phyloP scores from a whole-genome alignment of 139 green algal genomes.

The Diplosphaera chodatii region DNA sequence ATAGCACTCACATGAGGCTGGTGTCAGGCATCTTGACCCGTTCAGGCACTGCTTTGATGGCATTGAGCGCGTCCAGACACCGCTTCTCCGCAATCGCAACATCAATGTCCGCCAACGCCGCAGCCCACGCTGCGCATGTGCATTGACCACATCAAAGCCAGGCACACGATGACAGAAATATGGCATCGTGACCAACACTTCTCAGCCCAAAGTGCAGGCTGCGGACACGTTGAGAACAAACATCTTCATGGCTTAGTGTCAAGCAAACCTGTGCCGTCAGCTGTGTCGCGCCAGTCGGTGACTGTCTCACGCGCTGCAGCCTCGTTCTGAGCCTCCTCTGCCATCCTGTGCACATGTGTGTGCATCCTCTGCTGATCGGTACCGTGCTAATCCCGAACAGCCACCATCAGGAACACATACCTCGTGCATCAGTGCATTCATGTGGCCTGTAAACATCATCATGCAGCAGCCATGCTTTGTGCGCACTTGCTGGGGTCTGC shows the following conservation, averaged over 20 bases:
- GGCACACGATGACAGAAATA: too few species aligned
- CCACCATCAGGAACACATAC: too few species aligned
- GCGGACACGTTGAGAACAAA: too few species aligned
- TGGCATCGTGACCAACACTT: too few species aligned
- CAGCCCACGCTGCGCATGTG: slow-evolving; percentile 19
- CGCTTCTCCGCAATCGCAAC: slow-evolving; percentile 34
- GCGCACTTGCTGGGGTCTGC: neutral
- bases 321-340: neutral
- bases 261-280: too few species aligned
- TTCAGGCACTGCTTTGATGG: neutral
- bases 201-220: too few species aligned
- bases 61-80: slow-evolving; percentile 16
- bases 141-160: too few species aligned
- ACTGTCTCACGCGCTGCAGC: neutral
- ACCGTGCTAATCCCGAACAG: too few species aligned
- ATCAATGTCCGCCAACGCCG: slow-evolving; percentile 27
- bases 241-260: too few species aligned
- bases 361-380: neutral
- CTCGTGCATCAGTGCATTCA: too few species aligned
- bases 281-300: slow-evolving; percentile 8
- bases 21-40: neutral
- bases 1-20: neutral
- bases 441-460: too few species aligned
- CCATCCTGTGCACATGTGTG: neutral
- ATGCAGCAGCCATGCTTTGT: too few species aligned